phyloP scores from a whole-genome alignment of 441 rosid genomes.

The Gossypium davidsonii region DNA sequence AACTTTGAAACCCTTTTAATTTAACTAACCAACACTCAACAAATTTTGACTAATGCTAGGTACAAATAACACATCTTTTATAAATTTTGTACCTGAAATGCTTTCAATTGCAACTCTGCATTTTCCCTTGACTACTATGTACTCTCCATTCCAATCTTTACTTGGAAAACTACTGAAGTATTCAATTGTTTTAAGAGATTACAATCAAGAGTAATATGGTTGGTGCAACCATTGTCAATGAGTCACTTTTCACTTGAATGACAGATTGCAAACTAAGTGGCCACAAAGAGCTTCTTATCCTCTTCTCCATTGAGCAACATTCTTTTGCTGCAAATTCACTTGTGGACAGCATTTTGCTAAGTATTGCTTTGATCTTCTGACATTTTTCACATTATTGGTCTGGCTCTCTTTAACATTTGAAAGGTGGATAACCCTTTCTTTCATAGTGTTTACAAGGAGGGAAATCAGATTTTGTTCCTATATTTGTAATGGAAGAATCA shows the following conservation, averaged over 20 bases:
- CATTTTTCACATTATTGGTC: not conserved
- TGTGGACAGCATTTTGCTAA: not conserved
- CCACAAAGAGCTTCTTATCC: not conserved
- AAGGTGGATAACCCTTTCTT: not conserved
- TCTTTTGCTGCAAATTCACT: not conserved
- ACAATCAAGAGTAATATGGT: not conserved
- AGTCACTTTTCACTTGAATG: not conserved
- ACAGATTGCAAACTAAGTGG: not conserved
- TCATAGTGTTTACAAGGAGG: not conserved
- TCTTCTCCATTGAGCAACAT: not conserved
- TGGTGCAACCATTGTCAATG: not conserved
- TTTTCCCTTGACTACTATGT: not conserved
- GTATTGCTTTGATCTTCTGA: not conserved
- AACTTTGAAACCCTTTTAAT: no score
- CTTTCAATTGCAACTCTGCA: not conserved
- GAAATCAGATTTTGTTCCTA: not conserved
- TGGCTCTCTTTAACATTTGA: no score
- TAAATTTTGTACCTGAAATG: not conserved
- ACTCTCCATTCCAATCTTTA: not conserved
- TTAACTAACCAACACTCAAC: no score
- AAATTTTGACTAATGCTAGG: no score
- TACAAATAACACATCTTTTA: no score
- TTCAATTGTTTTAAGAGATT: no score
- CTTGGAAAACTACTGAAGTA: not conserved
- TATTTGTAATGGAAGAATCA: not conserved